Percentiles rank a stretch among this genome's conserved stretches.
Conservation (phyloP, 2,329 filamentous ascomycete species). For the Colletotrichum sp. region DNA sequence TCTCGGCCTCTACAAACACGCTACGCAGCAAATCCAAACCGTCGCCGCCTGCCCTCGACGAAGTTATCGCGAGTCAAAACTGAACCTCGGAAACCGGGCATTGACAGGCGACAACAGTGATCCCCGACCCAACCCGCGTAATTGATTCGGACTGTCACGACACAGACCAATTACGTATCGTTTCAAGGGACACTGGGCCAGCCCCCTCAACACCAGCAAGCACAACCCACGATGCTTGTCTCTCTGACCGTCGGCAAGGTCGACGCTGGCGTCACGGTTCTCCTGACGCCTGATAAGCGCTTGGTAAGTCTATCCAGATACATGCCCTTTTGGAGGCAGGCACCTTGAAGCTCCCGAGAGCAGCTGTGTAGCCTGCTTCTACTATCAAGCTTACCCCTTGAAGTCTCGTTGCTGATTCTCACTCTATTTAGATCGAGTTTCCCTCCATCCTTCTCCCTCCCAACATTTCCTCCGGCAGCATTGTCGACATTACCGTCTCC, state of each 20-base stretch:
- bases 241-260: conserved; percentile 99
- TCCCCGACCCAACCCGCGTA: not conserved
- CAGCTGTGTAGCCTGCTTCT: not conserved
- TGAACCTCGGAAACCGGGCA: not conserved
- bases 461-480: conserved; percentile 94
- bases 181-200: not conserved
- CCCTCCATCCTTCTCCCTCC: conserved; percentile 95
- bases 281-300: conserved; percentile 95
- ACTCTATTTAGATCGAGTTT: conserved; percentile 82
- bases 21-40: not conserved
- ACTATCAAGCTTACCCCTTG: conserved; percentile 14
- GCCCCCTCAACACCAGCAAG: not conserved
- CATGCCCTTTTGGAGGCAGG: not conserved
- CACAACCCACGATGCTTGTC: conserved; percentile 75
- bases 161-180: not conserved
- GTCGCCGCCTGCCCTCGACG: not conserved
- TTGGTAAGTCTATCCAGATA: conserved; percentile 66
- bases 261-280: conserved; percentile 95
- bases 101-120: not conserved
- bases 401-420: conserved; percentile 23
- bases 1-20: not conserved
- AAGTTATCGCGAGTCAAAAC: not conserved
- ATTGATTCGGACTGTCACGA: not conserved
- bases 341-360: not conserved
- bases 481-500: conserved; percentile 95